Conservation (phyloP, 805 yeast genomes). For the Wickerhamomyces mucosus region DNA sequence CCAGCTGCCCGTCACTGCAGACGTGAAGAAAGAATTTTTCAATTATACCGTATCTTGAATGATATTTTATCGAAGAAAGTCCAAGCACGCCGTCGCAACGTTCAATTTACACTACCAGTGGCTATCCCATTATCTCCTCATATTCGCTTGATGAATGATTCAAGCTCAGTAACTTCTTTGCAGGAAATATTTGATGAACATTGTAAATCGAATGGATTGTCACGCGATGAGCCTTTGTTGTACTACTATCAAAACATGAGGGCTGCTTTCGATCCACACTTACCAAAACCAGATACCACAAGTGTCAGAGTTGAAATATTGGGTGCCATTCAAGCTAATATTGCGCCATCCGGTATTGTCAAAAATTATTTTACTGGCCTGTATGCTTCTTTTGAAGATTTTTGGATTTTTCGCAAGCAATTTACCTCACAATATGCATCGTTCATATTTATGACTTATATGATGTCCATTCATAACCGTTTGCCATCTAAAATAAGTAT, state of each 20-base stretch:
- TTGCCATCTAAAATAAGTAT: constrained; percentile 91
- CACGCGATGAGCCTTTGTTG: constrained; percentile 84
- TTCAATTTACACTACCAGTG: constrained; percentile 78
- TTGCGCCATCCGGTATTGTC: constrained; percentile 79
- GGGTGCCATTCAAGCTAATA: constrained; percentile 77
- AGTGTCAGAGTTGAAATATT: constrained; percentile 87
- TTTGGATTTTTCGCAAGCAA: constrained; percentile 95
- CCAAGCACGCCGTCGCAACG: constrained; percentile 78
- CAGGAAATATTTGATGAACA: constrained; percentile 81
- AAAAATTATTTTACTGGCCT: constrained; percentile 64
- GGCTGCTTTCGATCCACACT: constrained; percentile 86
- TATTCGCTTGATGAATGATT: constrained; percentile 83
- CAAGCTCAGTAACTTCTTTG: constrained; percentile 60
- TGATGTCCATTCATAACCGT: constrained; percentile 88
- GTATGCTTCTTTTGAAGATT: constrained; percentile 78
- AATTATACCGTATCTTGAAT: constrained; percentile 81
- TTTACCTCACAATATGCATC: constrained; percentile 93
- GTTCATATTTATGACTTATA: constrained; percentile 82
- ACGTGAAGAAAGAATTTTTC: constrained; percentile 91
- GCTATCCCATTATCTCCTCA: constrained; percentile 95
- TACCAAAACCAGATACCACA: constrained; percentile 87
- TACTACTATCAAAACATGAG: constrained; percentile 78
- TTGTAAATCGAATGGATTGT: constrained; percentile 63
- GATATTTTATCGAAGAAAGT: constrained; percentile 72
- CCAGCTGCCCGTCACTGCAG: constrained; percentile 98